Evolutionary conservation across 352 stramenopile species (phyloP), one percentile per base, ranked within the genome.

Genomic region (Globisporangium camurandrum): DNA sequence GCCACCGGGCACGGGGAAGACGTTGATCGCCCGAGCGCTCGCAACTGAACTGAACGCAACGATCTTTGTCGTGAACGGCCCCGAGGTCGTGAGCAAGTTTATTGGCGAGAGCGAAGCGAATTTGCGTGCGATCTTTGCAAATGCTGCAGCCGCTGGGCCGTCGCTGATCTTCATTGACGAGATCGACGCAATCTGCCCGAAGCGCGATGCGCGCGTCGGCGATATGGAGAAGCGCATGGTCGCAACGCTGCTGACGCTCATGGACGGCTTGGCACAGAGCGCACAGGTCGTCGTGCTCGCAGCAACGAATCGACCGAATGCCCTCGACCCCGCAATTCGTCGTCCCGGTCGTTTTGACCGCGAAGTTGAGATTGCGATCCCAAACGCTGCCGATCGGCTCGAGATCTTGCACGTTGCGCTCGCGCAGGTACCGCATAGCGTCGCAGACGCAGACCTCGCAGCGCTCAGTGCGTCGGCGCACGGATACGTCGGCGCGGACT

Each of bases 41-140:
- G 95, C 95, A 7, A 75, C 67, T 2, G 95, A 98, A 54, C 86
- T 96, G 30, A 75, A 85, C 33, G 90, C 92, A 6, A 84, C 86
- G 42, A 95, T 98, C 56, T 98, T 98, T 62, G 77, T 79, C 22
- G 97, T 99, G 67, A 98, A 98, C 57, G 95, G 95, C 11, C 93
- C 95, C 11, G 95, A 98, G 66, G 70, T 98, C 45, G 92, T 98
- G 57, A 96, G 86, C 46, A 97, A 98, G 62, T 91, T 87, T 51
- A 89, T 96, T 23, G 96, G 96, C 48, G 95, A 98, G 57, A 90
- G 79, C 57, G 86, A 95, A 54, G 70, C 75, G 1, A 91, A 88
- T 19, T 60, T 96, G 36, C 75, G 84, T 16, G 65, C 70, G 23
- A 69, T 93, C 36, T 93, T 93, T 51, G 54, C 63, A 28, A 54